Evolutionary conservation across 495 filamentous ascomycete species (phyloP).

Genomic region (Penicillium canescens): DNA sequence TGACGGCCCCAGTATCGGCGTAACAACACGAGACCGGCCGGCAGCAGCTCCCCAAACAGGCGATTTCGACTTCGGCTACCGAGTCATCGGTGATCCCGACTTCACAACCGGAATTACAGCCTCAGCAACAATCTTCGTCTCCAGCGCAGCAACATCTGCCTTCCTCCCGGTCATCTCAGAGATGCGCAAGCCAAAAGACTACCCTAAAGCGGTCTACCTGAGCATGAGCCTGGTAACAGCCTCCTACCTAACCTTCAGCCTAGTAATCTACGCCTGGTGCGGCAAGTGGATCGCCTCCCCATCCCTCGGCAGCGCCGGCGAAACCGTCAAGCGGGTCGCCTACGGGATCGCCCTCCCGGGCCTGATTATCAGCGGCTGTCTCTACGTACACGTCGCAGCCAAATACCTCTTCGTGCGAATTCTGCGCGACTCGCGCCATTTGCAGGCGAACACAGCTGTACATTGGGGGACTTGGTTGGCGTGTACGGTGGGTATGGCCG

Average conservation of each 20-base stretch:
- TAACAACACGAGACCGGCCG: slow-evolving; percentile 41
- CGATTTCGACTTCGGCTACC: slow-evolving; percentile 49
- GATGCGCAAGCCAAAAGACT: slow-evolving; percentile 67
- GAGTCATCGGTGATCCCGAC: slow-evolving; percentile 27
- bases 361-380: slow-evolving; percentile 51
- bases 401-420: slow-evolving; percentile 68
- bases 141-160: slow-evolving; percentile 60
- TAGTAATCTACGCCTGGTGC: slow-evolving; percentile 67
- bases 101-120: slow-evolving; percentile 43
- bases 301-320: slow-evolving; percentile 66
- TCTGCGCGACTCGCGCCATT: slow-evolving; percentile 51
- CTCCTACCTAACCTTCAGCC: slow-evolving; percentile 55
- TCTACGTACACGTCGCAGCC: slow-evolving; percentile 60
- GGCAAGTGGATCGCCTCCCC: slow-evolving; percentile 67
- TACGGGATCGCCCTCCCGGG: slow-evolving; percentile 78
- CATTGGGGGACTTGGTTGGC: slow-evolving; percentile 55
- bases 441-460: slow-evolving; percentile 55
- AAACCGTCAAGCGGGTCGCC: slow-evolving; percentile 60
- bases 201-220: slow-evolving; percentile 62
- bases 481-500: slow-evolving; percentile 54
- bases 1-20: slow-evolving; percentile 33
- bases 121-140: slow-evolving; percentile 42
- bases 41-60: slow-evolving; percentile 36
- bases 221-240: slow-evolving; percentile 61
- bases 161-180: slow-evolving; percentile 77